phyloP scores from a whole-genome alignment of 768 basidiomycete genomes.

The Kwoniella europaea region DNA sequence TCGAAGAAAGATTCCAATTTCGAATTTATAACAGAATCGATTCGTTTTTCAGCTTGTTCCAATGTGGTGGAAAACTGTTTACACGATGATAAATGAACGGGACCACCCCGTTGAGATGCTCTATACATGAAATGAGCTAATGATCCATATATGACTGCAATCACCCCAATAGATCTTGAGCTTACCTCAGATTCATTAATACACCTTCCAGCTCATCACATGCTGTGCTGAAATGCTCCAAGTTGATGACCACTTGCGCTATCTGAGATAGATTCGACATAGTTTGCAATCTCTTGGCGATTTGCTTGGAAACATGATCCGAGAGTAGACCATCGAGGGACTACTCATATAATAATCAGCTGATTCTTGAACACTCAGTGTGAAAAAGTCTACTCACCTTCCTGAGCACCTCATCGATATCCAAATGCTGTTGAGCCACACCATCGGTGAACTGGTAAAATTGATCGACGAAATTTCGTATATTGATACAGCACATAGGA shows the following conservation, averaged over 20 bases:
- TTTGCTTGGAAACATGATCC: constrained; percentile 70
- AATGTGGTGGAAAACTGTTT: constrained; percentile 73
- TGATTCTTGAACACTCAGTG: neutral
- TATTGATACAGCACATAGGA: constrained; percentile 91
- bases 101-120: constrained; percentile 80
- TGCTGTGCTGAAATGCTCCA: constrained; percentile 87
- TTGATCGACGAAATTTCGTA: constrained; percentile 85
- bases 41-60: constrained; percentile 71
- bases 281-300: constrained; percentile 72
- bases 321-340: constrained; percentile 83
- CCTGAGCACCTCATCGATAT: constrained; percentile 87
- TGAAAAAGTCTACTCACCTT: constrained; percentile 64
- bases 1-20: constrained; percentile 97
- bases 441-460: constrained; percentile 98
- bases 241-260: constrained; percentile 87
- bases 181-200: constrained; percentile 78
- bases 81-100: constrained; percentile 70
- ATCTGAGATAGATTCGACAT: constrained; percentile 86
- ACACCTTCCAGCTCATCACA: constrained; percentile 83
- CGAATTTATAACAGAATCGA: constrained; percentile 79
- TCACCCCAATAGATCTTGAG: no score
- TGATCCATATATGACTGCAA: neutral
- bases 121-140: constrained; percentile 58
- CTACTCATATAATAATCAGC: constrained; percentile 60
- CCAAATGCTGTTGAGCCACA: constrained; percentile 84